Base-by-base conservation (phyloP, 2,329 filamentous ascomycete species). In the Cladophialophora carrionii region DNA sequence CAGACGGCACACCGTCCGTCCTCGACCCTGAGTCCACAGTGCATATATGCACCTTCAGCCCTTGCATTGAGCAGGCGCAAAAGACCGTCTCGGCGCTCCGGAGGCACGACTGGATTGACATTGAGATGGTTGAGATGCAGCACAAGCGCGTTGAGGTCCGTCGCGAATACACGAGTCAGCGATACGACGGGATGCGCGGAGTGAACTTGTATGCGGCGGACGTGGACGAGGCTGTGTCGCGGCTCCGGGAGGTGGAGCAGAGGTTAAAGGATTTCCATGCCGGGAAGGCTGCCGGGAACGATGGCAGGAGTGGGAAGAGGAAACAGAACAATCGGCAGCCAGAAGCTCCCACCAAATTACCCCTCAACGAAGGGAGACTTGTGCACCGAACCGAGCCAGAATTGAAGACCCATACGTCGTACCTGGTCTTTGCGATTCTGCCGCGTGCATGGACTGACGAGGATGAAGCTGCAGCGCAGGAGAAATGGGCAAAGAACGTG, bases 401-500 rank as follows among this genome's bases (percentile, higher is more conserved):
- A 73, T 80, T 98, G 66, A 97, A 96, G 83, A 95, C 91, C 7
- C 95, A 99, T 78, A 99, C 95, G 0, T 95, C 90, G n/a, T 99
- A 99, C 76, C 84, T 99, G 4, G 90, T 96, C 4, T 99, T 99
- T 79, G 95, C 95, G 0, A 81, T 95, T 2, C 78, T 99, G 66
- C 94, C 95, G n/a, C 84, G 87, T 51, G 88, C 90, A 68, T 99
- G 95, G 95, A 88, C 82, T 0, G 88, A 87, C 41, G 90, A 90
- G 66, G 91, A 96, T 70, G 95, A 99, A 78, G 84, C 84, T 34
- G 83, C 83, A 32, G 87, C 88, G 57, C 79, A 84, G 69, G 81
- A 84, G 59, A 85, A 83, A 68, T 92, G 88, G 85, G 62, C 61
- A 7, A 68, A 65, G 54, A 49, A 64, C 48, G 68, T 68, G 20